A percentile compares a stretch with the other conserved stretches of the same genome.
Conservation (phyloP, 75 land plant genomes). For the Selaginella tamariscina region DNA sequence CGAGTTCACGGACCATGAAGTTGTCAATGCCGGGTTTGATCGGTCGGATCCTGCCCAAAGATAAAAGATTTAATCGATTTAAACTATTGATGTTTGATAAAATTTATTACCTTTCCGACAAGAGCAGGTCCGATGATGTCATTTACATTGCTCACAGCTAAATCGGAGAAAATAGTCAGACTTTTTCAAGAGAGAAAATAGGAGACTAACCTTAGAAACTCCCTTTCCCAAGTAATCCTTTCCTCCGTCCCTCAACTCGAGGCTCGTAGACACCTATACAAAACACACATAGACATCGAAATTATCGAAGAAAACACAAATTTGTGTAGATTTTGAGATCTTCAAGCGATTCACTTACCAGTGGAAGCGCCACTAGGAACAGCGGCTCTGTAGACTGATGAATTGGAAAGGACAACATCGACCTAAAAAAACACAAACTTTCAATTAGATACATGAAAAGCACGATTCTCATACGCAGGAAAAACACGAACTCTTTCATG, state of each 20-base stretch:
- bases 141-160: constrained; percentile 78
- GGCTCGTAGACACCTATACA: constrained; percentile 66
- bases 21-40: constrained; percentile 78
- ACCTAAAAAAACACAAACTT: no score
- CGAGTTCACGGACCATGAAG: constrained; percentile 89
- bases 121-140: constrained; percentile 79
- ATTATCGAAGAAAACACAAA: neutral
- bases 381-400: constrained; percentile 56
- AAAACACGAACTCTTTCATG: no score
- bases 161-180: neutral
- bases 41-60: constrained; percentile 94
- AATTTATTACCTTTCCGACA: constrained; percentile 61
- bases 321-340: neutral
- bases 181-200: neutral
- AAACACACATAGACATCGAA: constrained; percentile 14
- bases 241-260: constrained; percentile 93
- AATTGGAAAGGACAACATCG: constrained; percentile 44
- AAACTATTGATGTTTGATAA: neutral
- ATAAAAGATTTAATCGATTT: neutral
- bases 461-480: neutral
- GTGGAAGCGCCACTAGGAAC: constrained; percentile 98
- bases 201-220: constrained; percentile 49
- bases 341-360: constrained; percentile 36
- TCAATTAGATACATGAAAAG: neutral
- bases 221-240: constrained; percentile 93